Conservation (phyloP, 495 filamentous ascomycete genomes). For the Glarea lozoyensis region DNA sequence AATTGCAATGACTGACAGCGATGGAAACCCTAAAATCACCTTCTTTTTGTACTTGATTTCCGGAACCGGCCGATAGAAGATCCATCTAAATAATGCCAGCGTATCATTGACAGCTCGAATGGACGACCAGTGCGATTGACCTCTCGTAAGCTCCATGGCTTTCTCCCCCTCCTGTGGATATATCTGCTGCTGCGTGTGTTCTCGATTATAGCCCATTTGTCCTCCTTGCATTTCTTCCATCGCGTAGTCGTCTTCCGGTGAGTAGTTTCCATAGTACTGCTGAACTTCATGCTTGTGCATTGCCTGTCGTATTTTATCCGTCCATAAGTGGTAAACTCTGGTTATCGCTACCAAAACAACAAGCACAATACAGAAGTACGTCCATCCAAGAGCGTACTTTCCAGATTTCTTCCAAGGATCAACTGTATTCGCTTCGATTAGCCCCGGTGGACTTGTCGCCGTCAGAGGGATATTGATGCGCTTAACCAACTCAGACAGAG, state of each 20-base stretch:
- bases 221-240: conserved; percentile 61
- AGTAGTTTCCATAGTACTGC: conserved; percentile 32
- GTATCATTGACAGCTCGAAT: conserved; percentile 63
- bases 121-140: conserved; percentile 60
- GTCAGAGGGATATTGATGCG: conserved; percentile 66
- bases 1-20: conserved; percentile 57
- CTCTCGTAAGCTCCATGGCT: conserved; percentile 36
- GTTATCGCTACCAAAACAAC: conserved; percentile 52
- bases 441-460: conserved; percentile 56
- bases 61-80: conserved; percentile 79
- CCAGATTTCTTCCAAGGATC: conserved; percentile 76
- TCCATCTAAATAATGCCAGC: conserved; percentile 69
- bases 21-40: conserved; percentile 63
- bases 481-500: conserved; percentile 43
- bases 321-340: conserved; percentile 75
- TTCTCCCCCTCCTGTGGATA: conserved; percentile 58
- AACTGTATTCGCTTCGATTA: conserved; percentile 62
- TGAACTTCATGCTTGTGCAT: conserved; percentile 67
- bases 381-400: conserved; percentile 82
- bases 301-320: conserved; percentile 78
- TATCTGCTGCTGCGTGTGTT: conserved; percentile 49
- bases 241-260: conserved; percentile 58
- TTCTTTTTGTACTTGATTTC: conserved; percentile 51
- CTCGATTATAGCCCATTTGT: too few relatives aligned
- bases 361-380: conserved; percentile 72